Evolutionary conservation across 345 rosid species (phyloP), one percentile per base, ranked within the genome.

Genomic region (Erodium maritimum): DNA sequence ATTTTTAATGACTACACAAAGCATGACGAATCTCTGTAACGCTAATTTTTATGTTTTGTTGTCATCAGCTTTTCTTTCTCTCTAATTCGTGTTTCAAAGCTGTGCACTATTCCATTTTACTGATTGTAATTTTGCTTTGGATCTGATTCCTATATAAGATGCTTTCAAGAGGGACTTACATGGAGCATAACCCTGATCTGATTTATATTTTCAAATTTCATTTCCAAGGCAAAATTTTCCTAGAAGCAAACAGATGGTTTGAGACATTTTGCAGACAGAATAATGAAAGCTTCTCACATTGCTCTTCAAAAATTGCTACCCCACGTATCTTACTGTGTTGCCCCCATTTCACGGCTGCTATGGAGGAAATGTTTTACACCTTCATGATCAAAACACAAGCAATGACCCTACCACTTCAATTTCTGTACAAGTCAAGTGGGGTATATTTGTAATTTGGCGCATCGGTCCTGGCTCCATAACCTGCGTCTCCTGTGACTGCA

Each of bases 331-430:
- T 57, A 46, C 63, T 56, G 62, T 37, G 65, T 33, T 54, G 33
- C 63, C 95, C 73, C 60, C 25, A 73, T 66, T 69, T 78, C 37
- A 67, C 80, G 88, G 87, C 91, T 68, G 68, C 65, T 66, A 70
- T 82, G 76, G 79, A 67, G 87, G 82, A 25, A 56, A 37, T 9
- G 10, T 24, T 60, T n/a, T 46, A 19, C 68, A 19, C 17, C 37
- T 14, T 50, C 55, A 23, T 21, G 24, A 57, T 29, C 5, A 37
- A 25, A 29, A 19, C 22, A 50, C 56, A n/a, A 29, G 5, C 34
- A 18, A 29, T 42, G 37, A 42, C 59, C 53, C 48, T 23, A 17
- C 29, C 50, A 11, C 45, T 12, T 13, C 19, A 55, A 19, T 22
- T 23, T 3, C 19, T 55, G n/a, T 23, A 17, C 19, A 14, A 55